Evolutionary conservation across 164 flowering plant genomes (phyloP), one percentile per base, ranked within the genome.

Genomic region (Tinospora cordifolia): DNA sequence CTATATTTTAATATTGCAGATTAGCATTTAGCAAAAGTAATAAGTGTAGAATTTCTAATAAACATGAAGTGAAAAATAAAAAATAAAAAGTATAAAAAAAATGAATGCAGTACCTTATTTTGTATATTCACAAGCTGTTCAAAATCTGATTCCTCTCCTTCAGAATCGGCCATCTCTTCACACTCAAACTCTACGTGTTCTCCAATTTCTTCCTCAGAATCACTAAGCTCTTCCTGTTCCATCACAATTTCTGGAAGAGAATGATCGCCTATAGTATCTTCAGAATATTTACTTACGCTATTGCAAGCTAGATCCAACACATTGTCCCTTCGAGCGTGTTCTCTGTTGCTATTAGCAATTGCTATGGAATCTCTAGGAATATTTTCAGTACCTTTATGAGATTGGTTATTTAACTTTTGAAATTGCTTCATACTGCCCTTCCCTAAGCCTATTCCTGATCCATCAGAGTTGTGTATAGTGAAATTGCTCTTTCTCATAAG

Each of bases 221-320:
- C 99, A 75, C 99, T 94, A 46, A 94, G 79, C 78, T 94, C 99
- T 83, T 94, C 99, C 69, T 88, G 97, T 66, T 94, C 99, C 99
- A 94, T 94, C 71, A 92, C 91, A 74, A 94, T 92, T 59, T 70
- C 97, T n/a, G 83, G 84, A 76, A 83, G 81, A 66, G 90, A 83
- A 62, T 81, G 85, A 21, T 87, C 90, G 67, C 74, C 77, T 2
- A 64, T 59, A 72, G 74, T 77, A 69, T 81, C 86, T 58, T 72
- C 69, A 39, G 68, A 44, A 60, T 66, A 73, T 65, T 73, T 64
- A 67, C 71, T 47, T 69, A 63, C 36, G 57, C 62, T 49, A 59
- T 65, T 54, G 60, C 69, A 71, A 13, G 76, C 72, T 27, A 62
- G n/a, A 63, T 39, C 76, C 65, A 68, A 27, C 34, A 58, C 67